Conservation (phyloP, 2,329 filamentous ascomycete genomes). For the Clarireedia homoeocarpa region DNA sequence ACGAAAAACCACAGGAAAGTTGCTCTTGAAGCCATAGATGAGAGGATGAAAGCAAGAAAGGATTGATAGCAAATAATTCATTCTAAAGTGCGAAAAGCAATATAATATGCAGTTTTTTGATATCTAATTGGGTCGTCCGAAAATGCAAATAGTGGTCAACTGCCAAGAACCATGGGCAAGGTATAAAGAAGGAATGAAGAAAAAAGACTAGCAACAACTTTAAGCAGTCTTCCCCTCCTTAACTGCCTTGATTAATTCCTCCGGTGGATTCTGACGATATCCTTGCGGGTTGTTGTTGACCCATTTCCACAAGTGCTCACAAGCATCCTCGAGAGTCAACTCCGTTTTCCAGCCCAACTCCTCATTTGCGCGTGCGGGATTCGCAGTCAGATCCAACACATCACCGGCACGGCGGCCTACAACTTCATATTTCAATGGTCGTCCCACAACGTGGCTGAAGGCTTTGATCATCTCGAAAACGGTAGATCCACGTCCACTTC, state of each 20-base stretch:
- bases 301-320: constrained; percentile 93
- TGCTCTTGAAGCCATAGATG: constrained; percentile 58
- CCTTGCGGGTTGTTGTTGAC: constrained; percentile 94
- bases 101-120: not conserved
- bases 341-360: constrained; percentile 92
- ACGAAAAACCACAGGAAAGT: constrained; percentile 75
- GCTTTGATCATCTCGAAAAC: constrained; percentile 97
- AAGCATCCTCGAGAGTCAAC: constrained; percentile 84
- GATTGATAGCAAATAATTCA: not conserved
- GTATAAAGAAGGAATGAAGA: not conserved
- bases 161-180: not conserved
- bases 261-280: constrained; percentile 85
- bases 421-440: constrained; percentile 79
- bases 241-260: constrained; percentile 62
- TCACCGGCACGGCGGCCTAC: constrained; percentile 77
- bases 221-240: constrained; percentile 32
- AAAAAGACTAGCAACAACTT: no score
- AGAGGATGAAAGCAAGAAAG: not conserved
- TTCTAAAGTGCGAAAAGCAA: not conserved
- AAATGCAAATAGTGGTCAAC: not conserved
- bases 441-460: constrained; percentile 80
- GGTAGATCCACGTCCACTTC: constrained; percentile 88
- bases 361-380: constrained; percentile 76
- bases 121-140: not conserved
- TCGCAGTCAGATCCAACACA: constrained; percentile 89